phyloP scores from a whole-genome alignment of 495 filamentous ascomycete species.

The Oidiodendron maius region DNA sequence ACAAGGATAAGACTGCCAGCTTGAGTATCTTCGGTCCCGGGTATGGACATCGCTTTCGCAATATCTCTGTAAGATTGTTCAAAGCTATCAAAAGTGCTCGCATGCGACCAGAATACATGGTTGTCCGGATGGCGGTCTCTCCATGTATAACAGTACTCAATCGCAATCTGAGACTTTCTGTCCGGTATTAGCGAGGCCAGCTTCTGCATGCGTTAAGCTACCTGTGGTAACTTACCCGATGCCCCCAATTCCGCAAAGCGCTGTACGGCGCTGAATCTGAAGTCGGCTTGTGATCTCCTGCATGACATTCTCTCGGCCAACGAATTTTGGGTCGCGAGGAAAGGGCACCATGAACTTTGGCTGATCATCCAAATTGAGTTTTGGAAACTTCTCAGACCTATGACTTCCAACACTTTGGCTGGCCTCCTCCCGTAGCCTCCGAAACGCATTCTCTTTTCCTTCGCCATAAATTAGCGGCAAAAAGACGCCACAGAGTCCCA shows the following conservation, averaged over 20 bases:
- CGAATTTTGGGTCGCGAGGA: slow-evolving; percentile 10
- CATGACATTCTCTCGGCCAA: slow-evolving; percentile 12
- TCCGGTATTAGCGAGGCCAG: background rate
- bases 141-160: slow-evolving; percentile 38
- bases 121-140: slow-evolving; percentile 21
- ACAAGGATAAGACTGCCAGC: slow-evolving; percentile 30
- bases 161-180: slow-evolving; percentile 48
- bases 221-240: slow-evolving; percentile 10
- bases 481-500: too few species aligned
- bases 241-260: slow-evolving; percentile 14
- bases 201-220: too few species aligned
- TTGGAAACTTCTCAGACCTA: too few species aligned
- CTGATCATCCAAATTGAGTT: too few species aligned
- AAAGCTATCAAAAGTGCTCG: slow-evolving; percentile 28
- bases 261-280: slow-evolving; percentile 5
- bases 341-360: slow-evolving; percentile 14
- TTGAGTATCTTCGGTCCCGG: slow-evolving; percentile 25
- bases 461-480: too few species aligned
- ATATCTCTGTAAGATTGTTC: slow-evolving; percentile 38
- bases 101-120: slow-evolving; percentile 41
- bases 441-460: too few species aligned
- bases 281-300: slow-evolving; percentile 11
- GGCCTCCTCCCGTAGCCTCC: too few species aligned
- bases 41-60: slow-evolving; percentile 26
- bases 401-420: too few species aligned